Conservation (phyloP, 148 eudicot genomes). For the Euryodendron excelsum region DNA sequence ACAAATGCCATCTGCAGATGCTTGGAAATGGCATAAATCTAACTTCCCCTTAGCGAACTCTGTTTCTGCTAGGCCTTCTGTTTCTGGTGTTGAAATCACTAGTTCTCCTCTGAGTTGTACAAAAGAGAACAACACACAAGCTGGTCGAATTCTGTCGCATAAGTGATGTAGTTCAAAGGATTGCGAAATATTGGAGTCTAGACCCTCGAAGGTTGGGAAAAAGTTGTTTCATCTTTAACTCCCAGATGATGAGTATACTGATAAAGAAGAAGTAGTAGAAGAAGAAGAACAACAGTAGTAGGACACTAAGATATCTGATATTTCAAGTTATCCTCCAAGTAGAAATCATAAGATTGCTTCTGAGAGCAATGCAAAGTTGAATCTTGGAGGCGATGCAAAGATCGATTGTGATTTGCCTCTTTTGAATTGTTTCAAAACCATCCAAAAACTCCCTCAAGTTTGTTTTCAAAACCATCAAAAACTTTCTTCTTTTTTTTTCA, state of each 20-base stretch:
- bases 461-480: no score
- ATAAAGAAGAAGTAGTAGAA: conserved; percentile 60
- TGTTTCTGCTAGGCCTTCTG: conserved; percentile 31
- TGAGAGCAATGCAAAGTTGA: conserved; percentile 23
- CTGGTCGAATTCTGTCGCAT: conserved; percentile 24
- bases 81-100: conserved; percentile 31
- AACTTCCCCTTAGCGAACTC: conserved; percentile 33
- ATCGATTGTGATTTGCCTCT: conserved; percentile 17
- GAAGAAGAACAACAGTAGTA: conserved; percentile 34
- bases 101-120: conserved; percentile 40
- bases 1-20: conserved; percentile 39
- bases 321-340: conserved; percentile 15
- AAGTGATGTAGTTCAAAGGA: conserved; percentile 43
- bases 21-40: conserved; percentile 45
- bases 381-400: conserved; percentile 25
- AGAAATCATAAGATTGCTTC: conserved; percentile 23
- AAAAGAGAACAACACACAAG: conserved; percentile 40
- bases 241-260: conserved; percentile 57
- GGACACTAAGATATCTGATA: conserved; percentile 23
- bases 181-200: conserved; percentile 41
- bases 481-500: no score
- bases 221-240: conserved; percentile 65
- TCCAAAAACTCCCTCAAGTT: no score
- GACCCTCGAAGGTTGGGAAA: conserved; percentile 53
- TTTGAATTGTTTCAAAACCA: no score